Percentiles rank a stretch among this genome's conserved stretches.
phyloP scores from a whole-genome alignment of 2,329 filamentous ascomycete species.

The Ophiosphaerella herpotricha region DNA sequence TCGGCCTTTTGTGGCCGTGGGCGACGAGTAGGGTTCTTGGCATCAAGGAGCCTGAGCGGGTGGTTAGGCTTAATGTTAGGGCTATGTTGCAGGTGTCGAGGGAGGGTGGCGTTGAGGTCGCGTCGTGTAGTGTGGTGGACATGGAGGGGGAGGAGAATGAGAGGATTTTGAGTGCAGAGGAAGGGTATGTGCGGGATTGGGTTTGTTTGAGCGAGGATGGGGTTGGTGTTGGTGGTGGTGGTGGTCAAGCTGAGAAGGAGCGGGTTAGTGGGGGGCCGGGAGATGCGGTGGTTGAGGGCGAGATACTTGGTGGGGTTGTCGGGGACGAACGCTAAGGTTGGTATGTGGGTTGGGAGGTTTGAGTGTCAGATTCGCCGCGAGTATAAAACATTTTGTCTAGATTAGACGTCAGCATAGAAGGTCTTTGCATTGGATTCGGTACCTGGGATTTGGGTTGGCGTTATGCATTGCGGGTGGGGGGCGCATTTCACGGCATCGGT shows the following conservation, averaged over 20 bases:
- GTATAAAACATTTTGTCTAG: no score
- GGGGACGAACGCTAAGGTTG: background rate
- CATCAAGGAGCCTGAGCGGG: conserved; percentile 71
- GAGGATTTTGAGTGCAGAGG: conserved; percentile 35
- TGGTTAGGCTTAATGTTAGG: conserved; percentile 83
- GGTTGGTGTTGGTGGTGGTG: background rate
- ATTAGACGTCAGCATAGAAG: background rate
- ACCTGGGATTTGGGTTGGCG: background rate
- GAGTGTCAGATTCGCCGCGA: no score
- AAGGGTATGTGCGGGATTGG: conserved; percentile 43
- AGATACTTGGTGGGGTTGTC: conserved; percentile 41
- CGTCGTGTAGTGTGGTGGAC: conserved; percentile 47
- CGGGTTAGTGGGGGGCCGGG: conserved; percentile 21
- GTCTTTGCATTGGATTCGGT: background rate
- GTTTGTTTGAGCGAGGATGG: conserved; percentile 26
- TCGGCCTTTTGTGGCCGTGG: conserved; percentile 80
- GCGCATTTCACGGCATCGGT: no score
- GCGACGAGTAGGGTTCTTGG: conserved; percentile 56
- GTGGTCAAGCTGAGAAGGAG: conserved; percentile 7
- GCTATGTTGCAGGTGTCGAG: conserved; percentile 74
- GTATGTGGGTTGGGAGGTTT: no score
- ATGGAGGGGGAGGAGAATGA: conserved; percentile 42
- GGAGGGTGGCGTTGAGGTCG: conserved; percentile 49
- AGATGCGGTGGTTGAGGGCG: conserved; percentile 42
- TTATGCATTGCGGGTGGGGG: background rate